Percentiles rank a stretch among this genome's conserved stretches.
Conservation (phyloP, 2,329 filamentous ascomycete genomes). For the Tolypocladium pustulatum region DNA sequence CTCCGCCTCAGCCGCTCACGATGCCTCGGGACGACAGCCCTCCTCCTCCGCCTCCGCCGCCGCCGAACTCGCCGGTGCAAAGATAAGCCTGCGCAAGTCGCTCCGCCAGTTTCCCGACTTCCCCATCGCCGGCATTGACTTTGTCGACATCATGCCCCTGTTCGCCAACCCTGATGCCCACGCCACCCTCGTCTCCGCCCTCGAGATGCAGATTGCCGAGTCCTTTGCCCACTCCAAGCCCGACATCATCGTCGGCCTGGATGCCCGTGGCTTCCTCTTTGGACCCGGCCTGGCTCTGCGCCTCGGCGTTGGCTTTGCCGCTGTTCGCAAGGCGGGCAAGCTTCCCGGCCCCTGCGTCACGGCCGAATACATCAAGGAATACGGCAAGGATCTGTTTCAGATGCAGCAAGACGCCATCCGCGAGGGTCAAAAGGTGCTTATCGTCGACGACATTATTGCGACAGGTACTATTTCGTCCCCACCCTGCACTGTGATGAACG, state of each 20-base stretch:
- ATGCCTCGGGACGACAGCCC: slow-evolving; percentile 56
- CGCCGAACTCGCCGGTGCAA: slow-evolving; percentile 57
- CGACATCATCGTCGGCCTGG: slow-evolving; percentile 87
- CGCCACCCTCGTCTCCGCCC: slow-evolving; percentile 66
- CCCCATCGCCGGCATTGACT: slow-evolving; percentile 82
- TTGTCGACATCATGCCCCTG: slow-evolving; percentile 96
- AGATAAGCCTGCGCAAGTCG: slow-evolving; percentile 59
- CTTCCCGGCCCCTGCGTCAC: slow-evolving; percentile 82
- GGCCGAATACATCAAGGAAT: slow-evolving; percentile 87
- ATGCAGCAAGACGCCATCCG: slow-evolving; percentile 83
- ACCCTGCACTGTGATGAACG: not conserved
- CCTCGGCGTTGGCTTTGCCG: slow-evolving; percentile 78
- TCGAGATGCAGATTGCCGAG: slow-evolving; percentile 70
- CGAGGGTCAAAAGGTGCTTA: slow-evolving; percentile 76
- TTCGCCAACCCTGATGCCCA: slow-evolving; percentile 73
- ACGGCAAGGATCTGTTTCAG: slow-evolving; percentile 90
- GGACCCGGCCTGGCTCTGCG: slow-evolving; percentile 79
- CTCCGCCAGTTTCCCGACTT: slow-evolving; percentile 88
- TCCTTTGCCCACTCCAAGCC: slow-evolving; percentile 53
- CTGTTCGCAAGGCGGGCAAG: slow-evolving; percentile 92
- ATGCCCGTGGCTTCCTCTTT: slow-evolving; percentile 92
- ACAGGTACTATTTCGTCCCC: slow-evolving; percentile 57
- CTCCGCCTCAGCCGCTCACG: slow-evolving; percentile 26
- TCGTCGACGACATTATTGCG: slow-evolving; percentile 97
- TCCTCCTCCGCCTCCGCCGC: slow-evolving; percentile 49